Conservation (phyloP, 2,329 filamentous ascomycete genomes). For the Calonectria leucothoes region DNA sequence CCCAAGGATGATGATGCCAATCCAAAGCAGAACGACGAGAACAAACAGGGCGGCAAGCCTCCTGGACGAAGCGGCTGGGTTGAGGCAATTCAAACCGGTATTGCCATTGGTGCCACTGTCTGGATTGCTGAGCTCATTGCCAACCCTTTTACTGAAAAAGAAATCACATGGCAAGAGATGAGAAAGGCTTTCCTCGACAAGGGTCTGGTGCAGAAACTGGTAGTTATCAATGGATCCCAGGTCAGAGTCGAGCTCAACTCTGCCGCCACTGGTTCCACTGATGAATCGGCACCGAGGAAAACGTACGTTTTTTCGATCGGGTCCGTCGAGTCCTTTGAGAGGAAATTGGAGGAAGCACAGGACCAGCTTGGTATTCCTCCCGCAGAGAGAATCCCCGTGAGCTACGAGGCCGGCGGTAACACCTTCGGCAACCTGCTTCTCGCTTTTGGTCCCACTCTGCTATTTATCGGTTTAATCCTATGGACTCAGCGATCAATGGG, state of each 20-base stretch:
- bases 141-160: slow-evolving; percentile 62
- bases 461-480: slow-evolving; percentile 86
- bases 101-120: slow-evolving; percentile 65
- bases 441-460: slow-evolving; percentile 84
- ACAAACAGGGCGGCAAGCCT: slow-evolving; percentile 50
- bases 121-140: slow-evolving; percentile 56
- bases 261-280: slow-evolving; percentile 63
- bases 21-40: slow-evolving; percentile 38
- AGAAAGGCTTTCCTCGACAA: slow-evolving; percentile 94
- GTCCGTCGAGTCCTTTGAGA: slow-evolving; percentile 92
- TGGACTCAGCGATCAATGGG: slow-evolving; percentile 83
- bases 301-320: slow-evolving; percentile 94
- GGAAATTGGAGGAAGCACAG: slow-evolving; percentile 88
- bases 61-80: slow-evolving; percentile 49
- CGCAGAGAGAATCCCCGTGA: slow-evolving; percentile 91
- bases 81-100: slow-evolving; percentile 49
- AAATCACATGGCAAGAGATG: slow-evolving; percentile 99
- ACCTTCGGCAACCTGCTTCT: slow-evolving; percentile 79
- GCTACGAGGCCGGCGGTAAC: slow-evolving; percentile 83
- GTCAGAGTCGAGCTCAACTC: slow-evolving; percentile 86
- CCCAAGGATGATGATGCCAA: slow-evolving; percentile 32
- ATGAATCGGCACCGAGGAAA: slow-evolving; percentile 41
- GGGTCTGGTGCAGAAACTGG: slow-evolving; percentile 92
- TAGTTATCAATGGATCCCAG: slow-evolving; percentile 76
- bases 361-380: slow-evolving; percentile 86